Base-by-base conservation (phyloP, 2,329 filamentous ascomycete species). In the Aulographum hederae region DNA sequence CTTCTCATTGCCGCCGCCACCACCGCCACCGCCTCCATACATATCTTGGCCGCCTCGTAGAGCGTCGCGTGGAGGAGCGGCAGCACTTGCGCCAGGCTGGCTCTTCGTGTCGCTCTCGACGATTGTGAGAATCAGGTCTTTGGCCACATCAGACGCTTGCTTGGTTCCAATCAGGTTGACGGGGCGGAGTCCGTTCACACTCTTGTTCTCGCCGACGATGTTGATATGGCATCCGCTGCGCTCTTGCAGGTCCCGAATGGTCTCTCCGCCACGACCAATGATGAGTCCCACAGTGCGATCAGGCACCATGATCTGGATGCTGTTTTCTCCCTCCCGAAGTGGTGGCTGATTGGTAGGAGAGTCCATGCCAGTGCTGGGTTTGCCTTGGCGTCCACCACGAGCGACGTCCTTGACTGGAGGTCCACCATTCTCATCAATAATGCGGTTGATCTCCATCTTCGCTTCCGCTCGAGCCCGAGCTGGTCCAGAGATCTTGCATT, bases 181-280 rank as follows among this genome's bases (percentile, higher is more conserved):
- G 18, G 85, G 84, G 31, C 84, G 73, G 38, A 92, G 63, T 28
- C 84, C 84, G 47, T 91, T 91, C 41, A 92, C 69, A 48, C 81
- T 92, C 64, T 92, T 91, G 42, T 81, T 81, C 57, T 93, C 84
- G 44, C 79, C 79, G 26, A 92, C 80, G 46, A 93, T 93, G 53
- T 93, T 93, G 51, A 93, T 82, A 52, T 93, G 85, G 51, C 84
- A 93, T n/a, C 79, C 80, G 44, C 79, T 89, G 38, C 80, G 69
- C 52, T 93, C 84, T 56, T 93, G 85, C 16, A 93, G 63, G 49
- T 93, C 84, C 46, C 82, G 75, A 45, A 93, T 93, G 2, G 84
- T 93, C 57, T 93, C 84, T 36, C 84, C 84, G 26, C 81, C 81
- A 42, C 84, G 78, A n/a, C 84, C 84, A 47, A 93, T 93, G 43